Percentiles rank a stretch among this genome's conserved stretches.
Evolutionary conservation across 768 basidiomycete genomes (phyloP).

Genomic region (Suillus weaverae): DNA sequence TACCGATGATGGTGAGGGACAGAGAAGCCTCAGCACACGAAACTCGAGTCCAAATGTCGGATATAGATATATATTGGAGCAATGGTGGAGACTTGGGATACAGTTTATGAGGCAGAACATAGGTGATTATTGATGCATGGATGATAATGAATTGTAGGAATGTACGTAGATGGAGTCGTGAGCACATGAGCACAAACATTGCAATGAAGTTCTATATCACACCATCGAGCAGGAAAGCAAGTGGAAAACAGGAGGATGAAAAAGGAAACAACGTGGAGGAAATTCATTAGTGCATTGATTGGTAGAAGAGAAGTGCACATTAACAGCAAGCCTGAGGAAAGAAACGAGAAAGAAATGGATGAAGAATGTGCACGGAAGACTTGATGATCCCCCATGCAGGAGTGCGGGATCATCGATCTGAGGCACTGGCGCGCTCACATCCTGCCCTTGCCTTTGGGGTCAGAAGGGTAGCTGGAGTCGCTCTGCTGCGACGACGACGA

Average conservation of each 20-base stretch:
- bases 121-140: constrained; percentile 2
- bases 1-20: neutral
- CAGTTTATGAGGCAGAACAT: constrained; percentile 2
- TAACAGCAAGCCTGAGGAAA: neutral
- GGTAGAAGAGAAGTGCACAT: neutral
- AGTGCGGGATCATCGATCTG: neutral
- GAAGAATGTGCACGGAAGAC: neutral
- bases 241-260: neutral
- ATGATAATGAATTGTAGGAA: neutral
- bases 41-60: neutral
- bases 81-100: neutral
- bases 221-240: neutral
- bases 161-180: neutral
- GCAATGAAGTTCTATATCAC: neutral
- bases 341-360: neutral
- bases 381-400: neutral
- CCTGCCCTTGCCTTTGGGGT: constrained; percentile 11
- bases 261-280: neutral
- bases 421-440: neutral
- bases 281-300: neutral
- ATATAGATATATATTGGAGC: constrained; percentile 3
- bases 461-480: constrained; percentile 12
- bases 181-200: neutral
- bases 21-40: neutral
- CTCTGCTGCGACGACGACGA: constrained; percentile 25